Evolutionary conservation across 768 basidiomycete species (phyloP), one percentile per base, ranked within the genome.

Genomic region (Nidularia sp.): DNA sequence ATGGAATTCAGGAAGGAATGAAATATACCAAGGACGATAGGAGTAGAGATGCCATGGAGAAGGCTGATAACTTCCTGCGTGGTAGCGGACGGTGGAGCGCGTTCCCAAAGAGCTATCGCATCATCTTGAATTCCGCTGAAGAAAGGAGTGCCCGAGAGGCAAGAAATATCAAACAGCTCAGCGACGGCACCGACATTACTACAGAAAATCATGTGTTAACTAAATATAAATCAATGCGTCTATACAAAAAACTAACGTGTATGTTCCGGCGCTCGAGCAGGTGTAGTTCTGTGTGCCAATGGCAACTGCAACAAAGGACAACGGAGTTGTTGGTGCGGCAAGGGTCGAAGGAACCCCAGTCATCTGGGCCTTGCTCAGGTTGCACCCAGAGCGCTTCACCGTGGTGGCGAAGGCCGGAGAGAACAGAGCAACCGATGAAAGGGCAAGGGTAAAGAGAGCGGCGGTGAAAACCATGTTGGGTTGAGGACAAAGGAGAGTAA

Each of bases 221-320:
- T 15, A 54, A 29, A 13, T 45, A 35, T 18, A 15, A 29, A 39
- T 13, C 15, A 31, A 25, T 10, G 10, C 10, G 5, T 2, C 2
- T 10, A 22, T 48, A 47, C 25, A 41, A 51, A 46, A 25, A 12
- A 60, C 77, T 55, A 51, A 83, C 81, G 71, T 70, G 59, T 69
- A 83, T 52, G 70, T 74, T 50, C 69, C 78, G 44, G 69, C 65
- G 43, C 53, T 62, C 34, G 54, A 61, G 60, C 81, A 83, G 32
- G 78, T 82, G 62, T 82, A 84, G 61, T 82, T 81, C 60, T 82
- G 81, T 9, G 71, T 71, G 25, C 80, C 77, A 48, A 79, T 61
- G 6, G 67, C 78, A n/a, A 80, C 60, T 8, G 68, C 72, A 48
- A 81, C 70, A 60, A 68, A 78, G 6, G 64, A 69, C 0, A 72